phyloP scores from a whole-genome alignment of 1,284 basidiomycete genomes.

The Cystobasidium sp. region DNA sequence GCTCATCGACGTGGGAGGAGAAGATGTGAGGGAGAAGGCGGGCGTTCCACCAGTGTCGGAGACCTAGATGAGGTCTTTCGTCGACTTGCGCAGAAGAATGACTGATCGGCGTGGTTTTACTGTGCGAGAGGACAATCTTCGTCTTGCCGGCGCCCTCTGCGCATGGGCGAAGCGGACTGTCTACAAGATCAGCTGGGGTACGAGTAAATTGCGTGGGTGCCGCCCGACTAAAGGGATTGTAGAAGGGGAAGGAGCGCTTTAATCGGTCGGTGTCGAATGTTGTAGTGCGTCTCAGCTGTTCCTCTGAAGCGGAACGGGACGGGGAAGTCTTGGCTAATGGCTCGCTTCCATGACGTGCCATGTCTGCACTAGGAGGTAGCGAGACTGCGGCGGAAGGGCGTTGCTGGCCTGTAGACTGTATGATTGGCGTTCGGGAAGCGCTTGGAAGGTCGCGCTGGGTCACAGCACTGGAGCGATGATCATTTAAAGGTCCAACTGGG shows the following conservation, averaged over 20 bases:
- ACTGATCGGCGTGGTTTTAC: conserved; percentile 25
- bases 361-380: not conserved
- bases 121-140: not conserved
- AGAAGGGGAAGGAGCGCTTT: too few species aligned
- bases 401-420: too few species aligned
- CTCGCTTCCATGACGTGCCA: conserved; percentile 3
- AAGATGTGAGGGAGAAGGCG: conserved; percentile 19
- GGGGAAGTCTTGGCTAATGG: not conserved
- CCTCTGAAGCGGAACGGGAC: not conserved
- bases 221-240: too few species aligned
- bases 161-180: too few species aligned
- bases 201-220: too few species aligned
- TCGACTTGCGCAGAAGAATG: not conserved
- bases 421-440: not conserved
- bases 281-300: too few species aligned
- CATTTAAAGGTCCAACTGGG: not conserved
- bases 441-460: too few species aligned
- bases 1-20: conserved; percentile 3
- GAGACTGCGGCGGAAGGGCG: too few species aligned
- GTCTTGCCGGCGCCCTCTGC: not conserved
- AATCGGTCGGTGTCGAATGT: too few species aligned
- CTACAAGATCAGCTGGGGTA: too few species aligned
- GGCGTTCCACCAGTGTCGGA: conserved; percentile 32
- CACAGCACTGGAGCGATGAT: not conserved
- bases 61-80: not conserved